Evolutionary conservation across 78 protist species (phyloP), one percentile per base, ranked within the genome.

Genomic region (Protostelium mycophagum): DNA sequence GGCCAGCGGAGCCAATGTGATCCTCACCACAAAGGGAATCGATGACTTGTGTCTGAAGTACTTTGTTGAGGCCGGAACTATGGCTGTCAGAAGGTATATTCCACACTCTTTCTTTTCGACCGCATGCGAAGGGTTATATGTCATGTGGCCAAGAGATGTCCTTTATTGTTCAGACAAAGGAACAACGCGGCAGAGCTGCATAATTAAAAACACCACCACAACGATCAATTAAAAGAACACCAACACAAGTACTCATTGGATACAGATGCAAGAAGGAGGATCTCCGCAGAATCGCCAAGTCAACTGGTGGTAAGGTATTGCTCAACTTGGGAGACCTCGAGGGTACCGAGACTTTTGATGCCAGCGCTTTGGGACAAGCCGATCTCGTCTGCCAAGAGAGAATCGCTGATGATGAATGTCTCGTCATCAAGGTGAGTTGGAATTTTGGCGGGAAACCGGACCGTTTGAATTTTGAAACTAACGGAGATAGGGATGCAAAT

Each of bases 1-100:
- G 35, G 94, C 96, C 36, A 89, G 99, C 0, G 99, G 99, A 38
- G 99, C 99, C 28, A 99, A 99, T 88, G 99, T 99, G 83, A 89
- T 99, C 34, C 94, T 99, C 34, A 98, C 99, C 35, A 97, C 99
- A 85, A 95, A 98, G 95, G 99, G 99, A 84, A 98, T 98, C 93
- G 99, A 98, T 85, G 99, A 98, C 88, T 38, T 93, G 86, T 93
- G 97, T 89, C 38, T 96, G 86, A 98, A 98, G 90, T 98, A 95
- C 93, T 93, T 99, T 86, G 98, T 98, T 0, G 99, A 99, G 91
- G 96, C 96, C 0, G 97, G 98, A 38, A 98, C 90, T 51, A 95
- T 99, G 95, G 99, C 97, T 34, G 95, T 97, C 31, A 93, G 99
- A 36, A 97, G n/a, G n/a, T n/a, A n/a, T n/a, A n/a, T n/a, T n/a